These are phyloP conservation scores for Cyberlindnera meyerae DNA, from an alignment of 805 yeast species.

Conservation along the genomic window DNA sequence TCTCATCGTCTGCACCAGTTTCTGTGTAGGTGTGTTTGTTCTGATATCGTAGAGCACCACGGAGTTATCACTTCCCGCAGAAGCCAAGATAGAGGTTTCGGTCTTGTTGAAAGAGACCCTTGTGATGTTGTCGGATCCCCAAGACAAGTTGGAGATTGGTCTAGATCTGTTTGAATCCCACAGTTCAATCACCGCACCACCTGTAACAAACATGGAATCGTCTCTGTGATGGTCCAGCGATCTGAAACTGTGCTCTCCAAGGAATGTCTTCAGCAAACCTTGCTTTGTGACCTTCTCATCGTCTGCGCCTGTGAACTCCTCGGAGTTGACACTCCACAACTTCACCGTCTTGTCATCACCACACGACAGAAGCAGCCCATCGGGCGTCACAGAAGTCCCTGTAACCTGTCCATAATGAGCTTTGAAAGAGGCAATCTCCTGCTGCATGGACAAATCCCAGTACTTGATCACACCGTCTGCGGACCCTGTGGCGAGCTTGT, in stretches of 20 bases:
- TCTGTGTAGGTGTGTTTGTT: constrained; percentile 88
- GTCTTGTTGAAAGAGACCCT: constrained; percentile 84
- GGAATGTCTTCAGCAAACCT: constrained; percentile 72
- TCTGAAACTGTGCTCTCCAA: constrained; percentile 80
- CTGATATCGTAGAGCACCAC: constrained; percentile 86
- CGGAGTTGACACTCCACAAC: constrained; percentile 73
- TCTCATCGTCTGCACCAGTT: constrained; percentile 74
- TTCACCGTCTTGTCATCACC: constrained; percentile 89
- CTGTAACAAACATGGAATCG: constrained; percentile 78
- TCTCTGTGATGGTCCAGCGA: constrained; percentile 82
- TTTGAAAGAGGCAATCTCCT: constrained; percentile 68
- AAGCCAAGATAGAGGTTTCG: constrained; percentile 83
- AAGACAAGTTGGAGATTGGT: constrained; percentile 71
- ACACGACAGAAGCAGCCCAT: constrained; percentile 65
- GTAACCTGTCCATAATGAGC: constrained; percentile 90
- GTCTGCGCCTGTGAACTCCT: constrained; percentile 39
- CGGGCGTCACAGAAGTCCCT: constrained; percentile 65
- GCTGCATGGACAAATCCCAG: constrained; percentile 83
- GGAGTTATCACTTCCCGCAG: constrained; percentile 83
- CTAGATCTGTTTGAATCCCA: constrained; percentile 86
- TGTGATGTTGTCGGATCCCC: constrained; percentile 94
- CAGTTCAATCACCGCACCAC: constrained; percentile 83
- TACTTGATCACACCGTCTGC: constrained; percentile 94
- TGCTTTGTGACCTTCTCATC: constrained; percentile 31
- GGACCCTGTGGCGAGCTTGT: constrained; percentile 81